Conservation (phyloP, 352 stramenopile species). For the Globisporangium orthogonon region DNA sequence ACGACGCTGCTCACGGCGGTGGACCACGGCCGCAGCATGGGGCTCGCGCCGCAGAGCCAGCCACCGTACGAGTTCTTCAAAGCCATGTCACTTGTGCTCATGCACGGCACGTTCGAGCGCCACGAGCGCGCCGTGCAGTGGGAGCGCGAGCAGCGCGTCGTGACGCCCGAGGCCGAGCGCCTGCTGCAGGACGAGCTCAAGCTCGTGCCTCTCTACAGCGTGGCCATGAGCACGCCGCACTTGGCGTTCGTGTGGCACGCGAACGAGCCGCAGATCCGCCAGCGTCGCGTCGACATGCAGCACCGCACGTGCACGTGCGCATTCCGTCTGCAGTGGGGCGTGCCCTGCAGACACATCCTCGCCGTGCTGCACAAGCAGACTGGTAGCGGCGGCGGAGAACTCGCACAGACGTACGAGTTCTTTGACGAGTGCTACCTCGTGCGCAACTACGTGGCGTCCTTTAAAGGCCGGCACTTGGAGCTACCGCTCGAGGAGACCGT, state of each 20-base stretch:
- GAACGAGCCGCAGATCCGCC: slow-evolving; percentile 27
- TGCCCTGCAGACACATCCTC: slow-evolving; percentile 38
- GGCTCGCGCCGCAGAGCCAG: slow-evolving; percentile 14
- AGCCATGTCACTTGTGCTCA: slow-evolving; percentile 23
- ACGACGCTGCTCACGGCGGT: slow-evolving; percentile 25
- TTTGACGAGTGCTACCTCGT: slow-evolving; percentile 50
- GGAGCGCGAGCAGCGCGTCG: slow-evolving; percentile 31
- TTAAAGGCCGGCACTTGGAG: slow-evolving; percentile 31
- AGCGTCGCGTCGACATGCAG: slow-evolving; percentile 40
- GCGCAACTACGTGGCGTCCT: slow-evolving; percentile 31
- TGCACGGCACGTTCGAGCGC: slow-evolving; percentile 27
- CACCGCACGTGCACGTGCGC: slow-evolving; percentile 41
- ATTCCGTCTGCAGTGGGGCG: slow-evolving; percentile 28
- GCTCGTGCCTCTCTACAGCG: slow-evolving; percentile 25
- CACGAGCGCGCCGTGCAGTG: slow-evolving; percentile 32
- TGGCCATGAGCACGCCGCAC: slow-evolving; percentile 36
- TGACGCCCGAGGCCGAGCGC: slow-evolving; percentile 33
- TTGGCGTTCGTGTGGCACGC: slow-evolving; percentile 47
- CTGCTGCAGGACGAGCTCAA: slow-evolving; percentile 43
- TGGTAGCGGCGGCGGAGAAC: slow-evolving; percentile 8
- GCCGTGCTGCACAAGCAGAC: slow-evolving; percentile 25
- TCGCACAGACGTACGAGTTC: slow-evolving; percentile 28
- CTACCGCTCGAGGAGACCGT: slow-evolving; percentile 35
- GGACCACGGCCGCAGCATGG: slow-evolving; percentile 17
- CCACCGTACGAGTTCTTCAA: slow-evolving; percentile 38